phyloP scores from a whole-genome alignment of 352 stramenopile species.

The Phytopythium sindhum region DNA sequence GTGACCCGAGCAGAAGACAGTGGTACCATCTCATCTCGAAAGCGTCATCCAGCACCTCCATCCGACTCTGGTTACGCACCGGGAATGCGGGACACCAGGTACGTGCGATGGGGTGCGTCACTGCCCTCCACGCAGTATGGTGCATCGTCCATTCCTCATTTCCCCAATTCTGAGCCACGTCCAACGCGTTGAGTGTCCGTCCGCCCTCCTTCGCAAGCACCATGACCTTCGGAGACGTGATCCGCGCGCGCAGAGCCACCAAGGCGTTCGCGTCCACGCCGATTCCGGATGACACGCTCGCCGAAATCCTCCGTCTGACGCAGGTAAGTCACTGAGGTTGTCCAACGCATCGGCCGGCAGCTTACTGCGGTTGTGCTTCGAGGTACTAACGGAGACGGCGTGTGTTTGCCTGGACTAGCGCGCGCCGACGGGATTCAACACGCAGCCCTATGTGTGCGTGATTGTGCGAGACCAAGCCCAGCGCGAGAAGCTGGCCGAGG shows the following conservation, averaged over 20 bases:
- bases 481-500: constrained; percentile 59
- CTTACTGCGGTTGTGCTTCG: not conserved
- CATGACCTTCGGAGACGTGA: constrained; percentile 6
- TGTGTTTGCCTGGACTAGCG: constrained; percentile 33
- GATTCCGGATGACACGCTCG: constrained; percentile 52
- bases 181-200: too few relatives aligned
- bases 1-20: too few relatives aligned
- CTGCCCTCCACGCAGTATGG: too few relatives aligned
- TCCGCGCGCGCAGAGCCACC: constrained; percentile 33
- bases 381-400: not conserved
- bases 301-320: constrained; percentile 64
- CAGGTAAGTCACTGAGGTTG: constrained; percentile 25
- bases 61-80: too few relatives aligned
- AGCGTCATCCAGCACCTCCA: too few relatives aligned
- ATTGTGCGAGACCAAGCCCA: constrained; percentile 67
- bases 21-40: too few relatives aligned
- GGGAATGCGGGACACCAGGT: too few relatives aligned
- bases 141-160: too few relatives aligned
- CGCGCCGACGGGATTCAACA: constrained; percentile 79
- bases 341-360: too few relatives aligned
- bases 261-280: constrained; percentile 40
- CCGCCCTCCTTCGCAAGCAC: too few relatives aligned
- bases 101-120: too few relatives aligned
- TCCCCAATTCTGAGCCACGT: too few relatives aligned
- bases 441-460: constrained; percentile 70